Evolutionary conservation across 116 monocot species (phyloP).

Genomic region (Zostera marina): DNA sequence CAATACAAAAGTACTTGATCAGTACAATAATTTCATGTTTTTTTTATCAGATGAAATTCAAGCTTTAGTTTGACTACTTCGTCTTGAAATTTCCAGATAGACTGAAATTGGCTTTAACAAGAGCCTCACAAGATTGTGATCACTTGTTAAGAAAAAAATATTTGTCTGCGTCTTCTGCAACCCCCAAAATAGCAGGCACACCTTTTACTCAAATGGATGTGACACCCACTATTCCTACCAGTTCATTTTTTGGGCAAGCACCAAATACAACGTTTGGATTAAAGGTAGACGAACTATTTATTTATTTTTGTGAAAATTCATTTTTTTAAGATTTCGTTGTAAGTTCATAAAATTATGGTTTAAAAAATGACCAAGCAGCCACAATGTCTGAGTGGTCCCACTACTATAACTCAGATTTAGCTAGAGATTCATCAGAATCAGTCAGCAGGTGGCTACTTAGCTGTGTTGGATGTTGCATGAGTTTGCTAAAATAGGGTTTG

Average conservation of each 20-base stretch:
- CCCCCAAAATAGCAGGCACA: constrained; percentile 29
- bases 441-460: too few species aligned
- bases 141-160: constrained; percentile 63
- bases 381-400: too few species aligned
- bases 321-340: too few species aligned
- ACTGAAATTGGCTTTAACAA: constrained; percentile 60
- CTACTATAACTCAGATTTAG: too few species aligned
- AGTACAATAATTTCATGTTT: neutral
- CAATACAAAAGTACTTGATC: too few species aligned
- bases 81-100: constrained; percentile 37
- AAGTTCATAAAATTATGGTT: too few species aligned
- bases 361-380: too few species aligned
- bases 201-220: constrained; percentile 58
- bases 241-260: constrained; percentile 36
- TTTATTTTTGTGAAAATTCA: neutral
- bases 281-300: constrained; percentile 36
- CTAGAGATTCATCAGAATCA: too few species aligned
- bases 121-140: constrained; percentile 85
- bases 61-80: neutral
- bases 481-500: too few species aligned
- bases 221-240: constrained; percentile 67
- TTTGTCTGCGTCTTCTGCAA: constrained; percentile 29
- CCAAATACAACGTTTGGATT: constrained; percentile 54
- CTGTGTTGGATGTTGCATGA: too few species aligned
- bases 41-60: neutral